Evolutionary conservation across 257 asterid species (phyloP).

Genomic region (Cruciata laevipes): DNA sequence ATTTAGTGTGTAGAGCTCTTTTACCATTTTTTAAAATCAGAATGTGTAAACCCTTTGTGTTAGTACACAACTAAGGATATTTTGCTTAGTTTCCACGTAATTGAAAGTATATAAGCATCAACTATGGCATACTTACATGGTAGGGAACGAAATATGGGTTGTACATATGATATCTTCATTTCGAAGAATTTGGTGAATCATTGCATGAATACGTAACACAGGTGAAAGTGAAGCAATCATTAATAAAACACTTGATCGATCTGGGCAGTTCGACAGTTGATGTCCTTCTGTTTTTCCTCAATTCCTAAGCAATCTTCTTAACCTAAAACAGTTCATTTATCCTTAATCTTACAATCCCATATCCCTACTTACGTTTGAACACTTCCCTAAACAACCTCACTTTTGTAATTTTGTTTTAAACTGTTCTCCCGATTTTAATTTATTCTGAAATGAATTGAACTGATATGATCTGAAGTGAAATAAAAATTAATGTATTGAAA

Average conservation of each 20-base stretch:
- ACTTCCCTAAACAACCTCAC: background rate
- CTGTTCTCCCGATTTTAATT: slow-evolving; percentile 23
- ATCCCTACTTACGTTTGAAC: background rate
- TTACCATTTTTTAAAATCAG: too few species aligned
- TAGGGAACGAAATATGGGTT: background rate
- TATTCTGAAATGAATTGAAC: too few species aligned
- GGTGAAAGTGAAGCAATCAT: slow-evolving; percentile 15
- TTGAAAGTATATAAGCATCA: background rate
- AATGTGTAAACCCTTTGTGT: background rate
- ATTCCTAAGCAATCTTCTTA: slow-evolving; percentile 13
- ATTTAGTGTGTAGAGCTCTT: too few species aligned
- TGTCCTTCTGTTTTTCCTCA: slow-evolving; percentile 11
- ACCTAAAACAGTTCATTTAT: slow-evolving; percentile 1
- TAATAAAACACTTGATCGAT: background rate
- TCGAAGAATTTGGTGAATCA: slow-evolving; percentile 3
- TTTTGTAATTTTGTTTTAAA: too few species aligned
- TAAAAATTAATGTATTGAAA: too few species aligned
- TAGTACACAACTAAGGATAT: background rate
- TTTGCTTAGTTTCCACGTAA: background rate
- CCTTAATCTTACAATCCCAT: background rate
- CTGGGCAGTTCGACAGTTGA: slow-evolving; percentile 5
- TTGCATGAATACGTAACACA: slow-evolving; percentile 7
- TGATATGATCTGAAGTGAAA: background rate
- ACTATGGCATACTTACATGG: background rate
- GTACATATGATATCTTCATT: background rate